phyloP scores from a whole-genome alignment of 768 basidiomycete species.

The Boletus coccyginus region DNA sequence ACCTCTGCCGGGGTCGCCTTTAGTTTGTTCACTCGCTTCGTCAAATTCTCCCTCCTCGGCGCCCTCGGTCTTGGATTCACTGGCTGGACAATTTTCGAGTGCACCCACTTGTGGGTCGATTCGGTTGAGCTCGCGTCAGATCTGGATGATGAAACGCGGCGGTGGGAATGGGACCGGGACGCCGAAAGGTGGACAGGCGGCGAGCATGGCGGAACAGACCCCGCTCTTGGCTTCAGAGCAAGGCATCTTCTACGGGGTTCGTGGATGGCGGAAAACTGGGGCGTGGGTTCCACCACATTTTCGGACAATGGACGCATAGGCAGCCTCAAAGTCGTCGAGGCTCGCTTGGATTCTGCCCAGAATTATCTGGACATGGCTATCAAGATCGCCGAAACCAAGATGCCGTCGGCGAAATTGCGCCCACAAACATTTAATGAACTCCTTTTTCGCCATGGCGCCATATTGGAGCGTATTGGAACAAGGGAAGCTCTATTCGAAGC shows the following conservation, averaged over 20 bases:
- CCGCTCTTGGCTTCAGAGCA: conserved; percentile 58
- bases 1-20: conserved; percentile 39
- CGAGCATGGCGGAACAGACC: conserved; percentile 65
- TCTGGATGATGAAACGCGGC: conserved; percentile 47
- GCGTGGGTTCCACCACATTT: conserved; percentile 42
- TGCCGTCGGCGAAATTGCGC: conserved; percentile 39
- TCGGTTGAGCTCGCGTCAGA: conserved; percentile 46
- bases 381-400: conserved; percentile 40
- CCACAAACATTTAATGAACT: conserved; percentile 54
- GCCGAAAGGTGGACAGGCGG: conserved; percentile 62
- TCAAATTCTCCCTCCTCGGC: conserved; percentile 49
- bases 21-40: conserved; percentile 43
- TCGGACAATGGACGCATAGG: conserved; percentile 34
- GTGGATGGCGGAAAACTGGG: conserved; percentile 73
- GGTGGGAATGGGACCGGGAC: conserved; percentile 70
- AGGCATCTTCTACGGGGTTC: conserved; percentile 64
- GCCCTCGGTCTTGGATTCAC: conserved; percentile 42
- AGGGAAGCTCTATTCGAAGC: conserved; percentile 49
- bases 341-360: conserved; percentile 53
- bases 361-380: conserved; percentile 51
- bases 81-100: conserved; percentile 50
- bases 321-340: conserved; percentile 47
- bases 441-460: conserved; percentile 49
- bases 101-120: conserved; percentile 64
- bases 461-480: conserved; percentile 62